Evolutionary conservation across 352 stramenopile genomes (phyloP), one percentile per base, ranked within the genome.

Genomic region (Phytophthora ramorum): DNA sequence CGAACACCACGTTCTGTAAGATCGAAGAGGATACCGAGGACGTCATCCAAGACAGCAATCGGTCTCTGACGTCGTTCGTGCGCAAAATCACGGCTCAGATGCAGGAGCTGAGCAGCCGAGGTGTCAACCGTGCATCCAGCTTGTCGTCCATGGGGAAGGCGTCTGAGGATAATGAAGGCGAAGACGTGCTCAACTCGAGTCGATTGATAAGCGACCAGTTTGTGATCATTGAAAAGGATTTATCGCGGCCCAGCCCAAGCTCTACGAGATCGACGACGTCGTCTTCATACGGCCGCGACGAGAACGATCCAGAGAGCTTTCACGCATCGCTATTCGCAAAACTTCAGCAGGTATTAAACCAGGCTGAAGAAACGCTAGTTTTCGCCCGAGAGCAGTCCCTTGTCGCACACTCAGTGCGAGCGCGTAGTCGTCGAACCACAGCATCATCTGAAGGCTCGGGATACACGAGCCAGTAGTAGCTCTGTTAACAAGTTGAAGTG

Each of bases 341-440:
- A 3, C 68, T 89, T 22, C 17, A 81, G 48, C 62, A 82, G 41
- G 76, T 73, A 0, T 74, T 64, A 7, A 58, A 67, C 41, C 69
- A 78, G 37, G 76, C 73, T 2, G 79, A 88, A 32, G 68, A 58
- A 14, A 88, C 79, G 7, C 72, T 78, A 37, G 43, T 68, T 30
- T 44, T 84, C 56, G 73, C 76, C 2, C 60, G 37, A 59, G 71
- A 81, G 37, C 76, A 88, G 41, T 73, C 74, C 3, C 52, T 62
- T 32, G 46, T 76, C 10, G 79, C 74, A 1, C 34, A 76, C 38
- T 65, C 63, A 3, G 34, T 76, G 16, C 66, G 62, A 12, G 58
- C 46, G 9, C 48, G 44, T 17, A 73, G 34, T 17, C 53, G 55
- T 45, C 40, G 58, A 24, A 13, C 44, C 14, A 58, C 47, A 3